A percentile compares a stretch with the other conserved stretches of the same genome.
Evolutionary conservation across 306 rosid genomes (phyloP).

Genomic region (Pyrus betulifolia): DNA sequence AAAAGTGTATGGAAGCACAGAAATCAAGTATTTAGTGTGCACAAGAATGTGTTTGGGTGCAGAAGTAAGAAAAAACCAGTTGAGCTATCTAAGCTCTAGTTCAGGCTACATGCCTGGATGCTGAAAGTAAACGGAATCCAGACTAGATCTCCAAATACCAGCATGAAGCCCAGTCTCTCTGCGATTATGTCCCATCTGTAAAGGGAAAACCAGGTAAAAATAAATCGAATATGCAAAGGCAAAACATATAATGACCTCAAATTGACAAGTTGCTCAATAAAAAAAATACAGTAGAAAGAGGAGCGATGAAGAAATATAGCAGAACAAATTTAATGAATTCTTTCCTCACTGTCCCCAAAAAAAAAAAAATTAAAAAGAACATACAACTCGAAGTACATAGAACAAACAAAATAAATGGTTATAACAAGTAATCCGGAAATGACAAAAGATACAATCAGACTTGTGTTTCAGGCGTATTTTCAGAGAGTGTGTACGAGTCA

Average conservation of each 20-base stretch:
- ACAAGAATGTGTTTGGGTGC: neutral
- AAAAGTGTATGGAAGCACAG: neutral
- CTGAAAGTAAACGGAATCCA: constrained; percentile 97
- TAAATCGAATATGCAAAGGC: neutral
- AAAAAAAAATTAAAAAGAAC: neutral
- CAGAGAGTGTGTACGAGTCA: neutral
- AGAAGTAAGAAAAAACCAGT: neutral
- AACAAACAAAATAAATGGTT: neutral
- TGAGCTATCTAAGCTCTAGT: constrained; percentile 1
- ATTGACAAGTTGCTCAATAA: neutral
- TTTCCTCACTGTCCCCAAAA: neutral
- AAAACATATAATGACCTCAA: neutral
- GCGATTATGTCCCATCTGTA: constrained; percentile 97
- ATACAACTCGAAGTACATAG: neutral
- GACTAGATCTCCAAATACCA: constrained; percentile 94
- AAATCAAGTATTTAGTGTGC: neutral
- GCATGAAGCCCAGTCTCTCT: constrained; percentile 93
- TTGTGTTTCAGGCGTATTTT: neutral
- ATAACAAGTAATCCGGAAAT: neutral
- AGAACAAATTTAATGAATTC: neutral
- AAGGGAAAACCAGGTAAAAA: constrained; percentile 2
- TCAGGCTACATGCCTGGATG: constrained; percentile 56
- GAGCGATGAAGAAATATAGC: neutral
- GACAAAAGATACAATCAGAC: neutral
- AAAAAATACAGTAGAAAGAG: neutral